Evolutionary conservation across 768 basidiomycete genomes (phyloP).

Genomic region (Tylopilus subfusipes): DNA sequence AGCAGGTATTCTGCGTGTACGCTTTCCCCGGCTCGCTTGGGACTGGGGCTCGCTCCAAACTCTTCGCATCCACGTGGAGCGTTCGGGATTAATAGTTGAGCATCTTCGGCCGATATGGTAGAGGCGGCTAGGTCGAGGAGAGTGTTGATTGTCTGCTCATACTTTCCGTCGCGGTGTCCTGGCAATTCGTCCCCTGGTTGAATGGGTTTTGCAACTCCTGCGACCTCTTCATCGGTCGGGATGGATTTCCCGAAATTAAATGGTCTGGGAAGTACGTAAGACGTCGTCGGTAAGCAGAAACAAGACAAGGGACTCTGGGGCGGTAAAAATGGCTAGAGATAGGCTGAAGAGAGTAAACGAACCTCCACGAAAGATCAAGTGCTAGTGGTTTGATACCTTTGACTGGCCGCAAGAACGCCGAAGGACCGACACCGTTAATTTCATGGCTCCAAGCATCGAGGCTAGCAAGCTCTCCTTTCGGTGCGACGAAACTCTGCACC

Average conservation of each 20-base stretch:
- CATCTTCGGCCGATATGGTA: conserved; percentile 11
- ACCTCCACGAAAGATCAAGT: conserved; percentile 70
- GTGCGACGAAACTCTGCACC: conserved; percentile 28
- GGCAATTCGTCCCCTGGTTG: conserved; percentile 9
- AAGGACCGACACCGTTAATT: conserved; percentile 1
- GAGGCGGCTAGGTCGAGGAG: conserved; percentile 10
- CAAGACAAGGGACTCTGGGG: background rate
- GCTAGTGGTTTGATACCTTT: conserved; percentile 58
- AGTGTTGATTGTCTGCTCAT: conserved; percentile 1
- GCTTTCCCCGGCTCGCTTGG: conserved; percentile 10
- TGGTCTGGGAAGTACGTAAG: conserved; percentile 33
- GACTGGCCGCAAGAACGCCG: conserved; percentile 43
- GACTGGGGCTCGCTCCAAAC: conserved; percentile 27
- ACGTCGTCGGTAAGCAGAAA: background rate
- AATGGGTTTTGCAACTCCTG: conserved; percentile 15
- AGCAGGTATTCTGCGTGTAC: conserved; percentile 21
- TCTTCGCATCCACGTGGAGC: conserved; percentile 20
- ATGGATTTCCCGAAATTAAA: conserved; percentile 42
- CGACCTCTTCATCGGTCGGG: conserved; percentile 33
- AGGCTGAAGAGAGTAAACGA: conserved; percentile 18
- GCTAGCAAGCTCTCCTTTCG: conserved; percentile 10
- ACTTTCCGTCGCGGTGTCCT: conserved; percentile 15
- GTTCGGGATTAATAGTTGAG: conserved; percentile 2
- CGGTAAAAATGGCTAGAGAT: background rate
- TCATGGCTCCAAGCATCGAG: background rate